These are phyloP conservation scores for Drechslerella stenobrocha DNA, from an alignment of 2,329 filamentous ascomycete genomes.

Conservation along the genomic window DNA sequence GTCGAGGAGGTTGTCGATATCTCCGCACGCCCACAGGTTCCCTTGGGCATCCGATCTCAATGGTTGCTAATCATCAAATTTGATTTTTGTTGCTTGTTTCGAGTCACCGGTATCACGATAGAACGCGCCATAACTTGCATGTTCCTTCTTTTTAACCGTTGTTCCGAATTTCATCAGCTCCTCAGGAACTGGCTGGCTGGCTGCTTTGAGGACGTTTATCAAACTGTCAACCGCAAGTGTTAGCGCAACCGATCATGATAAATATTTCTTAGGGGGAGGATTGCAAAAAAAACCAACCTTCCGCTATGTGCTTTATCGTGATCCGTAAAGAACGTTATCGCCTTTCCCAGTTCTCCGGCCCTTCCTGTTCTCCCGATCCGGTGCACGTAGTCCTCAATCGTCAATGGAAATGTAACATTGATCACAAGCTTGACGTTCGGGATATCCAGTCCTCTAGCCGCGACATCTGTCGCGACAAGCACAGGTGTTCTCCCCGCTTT, in stretches of 20 bases:
- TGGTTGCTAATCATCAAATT: constrained; percentile 51
- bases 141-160: constrained; percentile 98
- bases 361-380: constrained; percentile 93
- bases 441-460: constrained; percentile 90
- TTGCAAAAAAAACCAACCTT: constrained; percentile 65
- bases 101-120: constrained; percentile 81
- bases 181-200: constrained; percentile 86
- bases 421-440: constrained; percentile 92
- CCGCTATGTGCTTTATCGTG: constrained; percentile 91
- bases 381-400: constrained; percentile 96
- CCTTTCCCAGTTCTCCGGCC: constrained; percentile 83
- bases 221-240: constrained; percentile 59
- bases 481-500: constrained; percentile 80
- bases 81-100: constrained; percentile 52
- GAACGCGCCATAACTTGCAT: constrained; percentile 92
- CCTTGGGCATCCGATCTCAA: constrained; percentile 16
- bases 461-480: constrained; percentile 93
- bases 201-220: constrained; percentile 92
- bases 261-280: constrained; percentile 5
- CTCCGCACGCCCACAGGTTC: constrained; percentile 17
- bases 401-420: constrained; percentile 92
- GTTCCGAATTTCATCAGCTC: constrained; percentile 93
- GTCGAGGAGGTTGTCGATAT: constrained; percentile 15
- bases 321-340: constrained; percentile 92
- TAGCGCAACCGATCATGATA: constrained; percentile 48